phyloP scores from a whole-genome alignment of 441 rosid genomes.

The Bruguiera hainesii region DNA sequence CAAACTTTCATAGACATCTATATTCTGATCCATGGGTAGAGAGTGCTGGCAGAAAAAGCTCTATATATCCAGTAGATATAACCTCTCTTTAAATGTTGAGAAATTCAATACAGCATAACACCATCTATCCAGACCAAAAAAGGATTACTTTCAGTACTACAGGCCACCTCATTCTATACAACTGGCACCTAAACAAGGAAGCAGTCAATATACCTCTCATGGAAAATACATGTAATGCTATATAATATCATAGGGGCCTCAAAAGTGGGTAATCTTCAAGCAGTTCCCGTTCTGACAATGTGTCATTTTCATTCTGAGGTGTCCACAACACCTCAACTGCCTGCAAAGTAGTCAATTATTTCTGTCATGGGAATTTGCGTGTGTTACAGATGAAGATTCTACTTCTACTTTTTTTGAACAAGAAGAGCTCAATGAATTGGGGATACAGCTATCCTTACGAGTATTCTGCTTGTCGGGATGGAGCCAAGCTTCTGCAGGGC shows the following conservation, averaged over 20 bases:
- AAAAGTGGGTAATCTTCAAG: conserved; percentile 91
- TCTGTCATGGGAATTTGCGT: neutral
- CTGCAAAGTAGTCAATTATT: conserved; percentile 33
- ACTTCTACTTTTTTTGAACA: neutral
- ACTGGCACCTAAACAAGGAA: conserved; percentile 9
- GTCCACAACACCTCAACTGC: conserved; percentile 96
- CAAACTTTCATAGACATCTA: neutral
- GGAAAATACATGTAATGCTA: conserved; percentile 9
- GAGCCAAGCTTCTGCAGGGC: conserved; percentile 79
- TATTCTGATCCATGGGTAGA: neutral
- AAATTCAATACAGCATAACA: conserved; percentile 5
- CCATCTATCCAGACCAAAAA: neutral
- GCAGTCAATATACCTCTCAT: conserved; percentile 16
- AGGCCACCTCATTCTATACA: conserved; percentile 27
- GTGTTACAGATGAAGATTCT: neutral
- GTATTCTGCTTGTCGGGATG: conserved; percentile 59
- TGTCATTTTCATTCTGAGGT: conserved; percentile 77
- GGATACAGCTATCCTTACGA: conserved; percentile 39
- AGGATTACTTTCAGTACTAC: neutral
- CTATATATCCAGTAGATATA: neutral
- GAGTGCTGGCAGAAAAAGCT: neutral
- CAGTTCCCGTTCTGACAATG: conserved; percentile 65
- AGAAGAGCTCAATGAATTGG: neutral
- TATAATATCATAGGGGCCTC: conserved; percentile 57
- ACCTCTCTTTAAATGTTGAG: conserved; percentile 7